Percentiles rank a stretch among this genome's conserved stretches.
Conservation (phyloP, 192 early-diverging fungal genomes). For the Podila verticillata region DNA sequence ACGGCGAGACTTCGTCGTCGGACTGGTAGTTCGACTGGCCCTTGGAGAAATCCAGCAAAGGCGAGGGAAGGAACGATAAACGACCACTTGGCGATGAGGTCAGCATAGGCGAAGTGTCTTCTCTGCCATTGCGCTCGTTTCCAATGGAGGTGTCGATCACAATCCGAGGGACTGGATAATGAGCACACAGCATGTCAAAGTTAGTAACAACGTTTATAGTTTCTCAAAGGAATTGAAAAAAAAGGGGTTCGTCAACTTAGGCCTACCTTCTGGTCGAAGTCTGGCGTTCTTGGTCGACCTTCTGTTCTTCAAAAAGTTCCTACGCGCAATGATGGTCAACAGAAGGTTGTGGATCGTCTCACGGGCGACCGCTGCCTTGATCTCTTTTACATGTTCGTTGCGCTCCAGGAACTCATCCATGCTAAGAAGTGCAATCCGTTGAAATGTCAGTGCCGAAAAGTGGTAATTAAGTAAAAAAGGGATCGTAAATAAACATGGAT, state of each 20-base stretch:
- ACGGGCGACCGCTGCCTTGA: conserved; percentile 32
- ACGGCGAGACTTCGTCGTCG: conserved; percentile 36
- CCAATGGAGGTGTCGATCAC: conserved; percentile 44
- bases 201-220: too few relatives aligned
- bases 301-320: conserved; percentile 41
- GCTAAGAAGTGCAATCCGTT: too few relatives aligned
- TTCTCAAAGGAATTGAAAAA: neutral
- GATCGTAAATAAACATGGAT: neutral
- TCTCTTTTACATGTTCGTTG: conserved; percentile 38
- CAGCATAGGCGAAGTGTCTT: conserved; percentile 46
- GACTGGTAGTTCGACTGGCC: conserved; percentile 29
- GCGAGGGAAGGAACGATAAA: conserved; percentile 20
- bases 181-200: too few relatives aligned
- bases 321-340: conserved; percentile 34
- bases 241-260: too few relatives aligned
- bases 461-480: neutral
- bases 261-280: conserved; percentile 31
- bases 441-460: too few relatives aligned
- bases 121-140: conserved; percentile 12
- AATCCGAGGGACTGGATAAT: conserved; percentile 29
- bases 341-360: conserved; percentile 48
- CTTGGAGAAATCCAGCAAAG: conserved; percentile 39
- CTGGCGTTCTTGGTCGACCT: conserved; percentile 28
- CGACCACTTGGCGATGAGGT: conserved; percentile 29
- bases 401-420: conserved; percentile 43